Percentiles rank a stretch among this genome's conserved stretches.
Conservation (phyloP, 2,329 filamentous ascomycete genomes). For the Verticillium dahliae region DNA sequence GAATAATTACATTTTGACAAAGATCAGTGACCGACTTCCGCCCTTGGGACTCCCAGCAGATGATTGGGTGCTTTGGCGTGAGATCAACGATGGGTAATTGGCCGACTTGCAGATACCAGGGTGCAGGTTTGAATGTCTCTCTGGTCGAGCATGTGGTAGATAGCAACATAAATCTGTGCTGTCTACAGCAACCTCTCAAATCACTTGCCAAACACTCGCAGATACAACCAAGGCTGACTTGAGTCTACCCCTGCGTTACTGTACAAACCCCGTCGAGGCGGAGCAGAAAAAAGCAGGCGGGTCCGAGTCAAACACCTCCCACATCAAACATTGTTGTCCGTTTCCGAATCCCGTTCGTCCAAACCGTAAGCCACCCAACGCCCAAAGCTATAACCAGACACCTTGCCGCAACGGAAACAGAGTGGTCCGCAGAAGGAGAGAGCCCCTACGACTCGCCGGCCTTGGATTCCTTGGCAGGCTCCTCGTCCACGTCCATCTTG, state of each 20-base stretch:
- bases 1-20: no score
- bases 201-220: no score
- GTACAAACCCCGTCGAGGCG: background rate
- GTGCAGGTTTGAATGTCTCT: no score
- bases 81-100: no score
- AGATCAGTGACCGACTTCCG: no score
- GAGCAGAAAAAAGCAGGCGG: background rate
- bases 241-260: background rate
- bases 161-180: no score
- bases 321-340: background rate
- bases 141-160: no score
- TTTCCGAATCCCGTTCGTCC: background rate
- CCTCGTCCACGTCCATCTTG: constrained; percentile 14
- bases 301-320: background rate
- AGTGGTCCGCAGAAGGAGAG: background rate
- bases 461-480: background rate
- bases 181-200: no score
- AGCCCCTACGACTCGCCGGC: background rate
- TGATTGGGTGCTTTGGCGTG: no score
- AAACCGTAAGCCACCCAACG: background rate
- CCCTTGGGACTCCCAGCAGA: no score
- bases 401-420: background rate
- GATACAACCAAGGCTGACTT: background rate
- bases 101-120: no score
- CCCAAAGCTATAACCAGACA: background rate